Evolutionary conservation across 106 monocot species (phyloP).

Genomic region (Dendrobium chrysotoxum): DNA sequence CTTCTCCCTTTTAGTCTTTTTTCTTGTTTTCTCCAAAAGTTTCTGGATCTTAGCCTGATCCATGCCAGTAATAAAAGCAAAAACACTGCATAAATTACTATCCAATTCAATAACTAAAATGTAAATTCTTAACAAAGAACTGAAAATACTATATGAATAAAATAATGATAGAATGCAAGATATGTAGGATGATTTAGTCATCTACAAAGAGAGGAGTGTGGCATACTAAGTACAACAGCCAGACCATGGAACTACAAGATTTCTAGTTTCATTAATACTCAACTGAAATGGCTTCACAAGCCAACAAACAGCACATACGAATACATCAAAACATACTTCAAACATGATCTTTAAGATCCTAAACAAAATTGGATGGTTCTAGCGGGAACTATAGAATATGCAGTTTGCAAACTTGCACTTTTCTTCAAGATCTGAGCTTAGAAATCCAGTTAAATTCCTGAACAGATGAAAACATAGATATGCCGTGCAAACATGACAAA

Average conservation of each 20-base stretch:
- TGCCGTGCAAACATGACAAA: too few species aligned
- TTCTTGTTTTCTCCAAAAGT: slow-evolving; percentile 76
- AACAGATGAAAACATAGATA: too few species aligned
- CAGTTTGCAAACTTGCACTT: too few species aligned
- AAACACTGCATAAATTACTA: background rate
- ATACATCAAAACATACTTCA: background rate
- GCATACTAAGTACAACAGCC: background rate
- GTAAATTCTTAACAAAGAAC: background rate
- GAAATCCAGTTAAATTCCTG: too few species aligned
- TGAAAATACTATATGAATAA: background rate
- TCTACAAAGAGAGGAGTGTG: background rate
- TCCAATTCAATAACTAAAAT: background rate
- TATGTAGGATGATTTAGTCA: background rate
- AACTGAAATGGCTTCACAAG: background rate
- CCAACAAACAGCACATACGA: background rate
- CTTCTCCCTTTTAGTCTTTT: slow-evolving; percentile 34
- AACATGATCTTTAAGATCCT: too few species aligned
- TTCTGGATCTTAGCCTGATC: slow-evolving; percentile 54
- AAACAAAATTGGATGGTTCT: too few species aligned
- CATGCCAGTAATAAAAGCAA: slow-evolving; percentile 2
- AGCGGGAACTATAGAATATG: too few species aligned
- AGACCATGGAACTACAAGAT: background rate
- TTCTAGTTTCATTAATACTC: background rate
- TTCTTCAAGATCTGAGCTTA: too few species aligned
- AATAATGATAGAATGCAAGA: background rate